phyloP scores from a whole-genome alignment of 1,284 basidiomycete species.

The Sanguinoderma infundibulare region DNA sequence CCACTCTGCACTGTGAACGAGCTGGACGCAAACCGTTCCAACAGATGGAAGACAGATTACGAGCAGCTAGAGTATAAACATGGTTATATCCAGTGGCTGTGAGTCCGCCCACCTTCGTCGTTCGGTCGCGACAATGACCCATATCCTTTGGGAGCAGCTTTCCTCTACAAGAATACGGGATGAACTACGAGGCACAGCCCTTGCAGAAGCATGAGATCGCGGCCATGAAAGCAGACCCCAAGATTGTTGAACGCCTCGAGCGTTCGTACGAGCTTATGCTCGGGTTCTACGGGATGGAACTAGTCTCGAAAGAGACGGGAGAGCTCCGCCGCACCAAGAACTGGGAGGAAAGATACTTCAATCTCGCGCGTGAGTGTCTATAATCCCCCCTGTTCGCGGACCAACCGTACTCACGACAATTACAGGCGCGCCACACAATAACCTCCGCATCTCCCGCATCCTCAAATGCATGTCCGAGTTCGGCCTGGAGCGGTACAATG shows the following conservation, averaged over 20 bases:
- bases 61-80: constrained; percentile 70
- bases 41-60: constrained; percentile 69
- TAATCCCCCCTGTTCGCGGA: background rate
- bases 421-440: constrained; percentile 69
- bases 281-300: constrained; percentile 75
- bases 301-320: constrained; percentile 60
- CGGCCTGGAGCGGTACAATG: constrained; percentile 63
- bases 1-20: too few species aligned
- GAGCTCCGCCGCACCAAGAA: constrained; percentile 50
- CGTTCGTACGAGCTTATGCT: constrained; percentile 74
- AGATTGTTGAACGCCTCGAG: constrained; percentile 54
- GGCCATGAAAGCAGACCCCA: constrained; percentile 57
- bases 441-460: constrained; percentile 79
- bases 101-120: constrained; percentile 32
- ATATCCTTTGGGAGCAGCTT: constrained; percentile 46
- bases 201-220: constrained; percentile 67
- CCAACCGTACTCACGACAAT: background rate
- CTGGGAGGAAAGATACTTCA: constrained; percentile 56
- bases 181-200: constrained; percentile 71
- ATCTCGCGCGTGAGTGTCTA: constrained; percentile 65
- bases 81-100: constrained; percentile 79
- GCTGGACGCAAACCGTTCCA: background rate
- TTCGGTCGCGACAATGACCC: background rate
- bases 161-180: constrained; percentile 69
- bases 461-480: constrained; percentile 77